Evolutionary conservation across 73 alveolate species (phyloP).

Genomic region (Paramecium tetraurelia): DNA sequence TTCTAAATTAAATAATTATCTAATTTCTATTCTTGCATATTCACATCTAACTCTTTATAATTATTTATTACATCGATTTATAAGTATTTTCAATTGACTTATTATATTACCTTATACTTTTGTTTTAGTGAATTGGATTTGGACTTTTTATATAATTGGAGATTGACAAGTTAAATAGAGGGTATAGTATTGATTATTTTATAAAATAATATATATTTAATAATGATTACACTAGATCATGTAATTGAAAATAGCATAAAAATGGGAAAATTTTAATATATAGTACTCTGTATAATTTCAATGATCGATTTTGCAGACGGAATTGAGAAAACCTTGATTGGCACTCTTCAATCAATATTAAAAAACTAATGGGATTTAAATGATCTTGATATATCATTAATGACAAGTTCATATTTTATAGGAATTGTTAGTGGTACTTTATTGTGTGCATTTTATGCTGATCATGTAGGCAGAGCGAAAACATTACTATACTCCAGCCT

Average conservation of each 20-base stretch:
- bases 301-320: conserved; percentile 42
- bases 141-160: no score
- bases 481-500: not conserved
- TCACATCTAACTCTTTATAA: not conserved
- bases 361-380: not conserved
- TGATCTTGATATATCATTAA: not conserved
- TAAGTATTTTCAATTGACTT: not conserved
- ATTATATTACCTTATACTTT: not conserved
- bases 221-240: not conserved
- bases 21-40: not conserved
- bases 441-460: conserved; percentile 25
- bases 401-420: conserved; percentile 11
- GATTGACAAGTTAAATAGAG: no score
- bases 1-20: not conserved
- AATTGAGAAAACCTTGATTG: conserved; percentile 3
- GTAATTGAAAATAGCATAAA: not conserved
- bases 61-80: no score
- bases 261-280: not conserved
- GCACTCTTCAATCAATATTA: not conserved
- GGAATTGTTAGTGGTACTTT: conserved; percentile 4
- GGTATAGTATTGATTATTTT: not conserved
- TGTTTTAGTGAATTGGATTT: not conserved
- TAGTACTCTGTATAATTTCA: not conserved
- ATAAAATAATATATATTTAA: not conserved
- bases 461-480: not conserved